A percentile compares a stretch with the other conserved stretches of the same genome.
Conservation (phyloP, 371 early-diverging fungal genomes). For the Capillidium rhysosporum region DNA sequence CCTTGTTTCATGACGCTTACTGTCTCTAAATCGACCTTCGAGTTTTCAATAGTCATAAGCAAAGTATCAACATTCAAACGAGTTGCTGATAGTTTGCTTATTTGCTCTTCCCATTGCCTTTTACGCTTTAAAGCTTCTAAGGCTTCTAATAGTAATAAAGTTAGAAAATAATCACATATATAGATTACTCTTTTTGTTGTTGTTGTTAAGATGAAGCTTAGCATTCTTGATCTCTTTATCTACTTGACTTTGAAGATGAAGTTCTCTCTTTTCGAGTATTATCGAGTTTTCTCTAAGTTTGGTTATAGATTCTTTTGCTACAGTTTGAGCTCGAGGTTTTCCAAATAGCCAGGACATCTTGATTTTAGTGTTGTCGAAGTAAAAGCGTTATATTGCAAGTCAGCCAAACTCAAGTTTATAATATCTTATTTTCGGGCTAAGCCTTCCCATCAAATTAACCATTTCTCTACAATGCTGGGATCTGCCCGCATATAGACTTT, state of each 20-base stretch:
- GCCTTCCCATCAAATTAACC: too few relatives aligned
- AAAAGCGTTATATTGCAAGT: too few relatives aligned
- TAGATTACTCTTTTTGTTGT: slow-evolving; percentile 50
- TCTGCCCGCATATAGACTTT: too few relatives aligned
- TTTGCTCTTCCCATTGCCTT: slow-evolving; percentile 62
- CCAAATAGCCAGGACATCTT: slow-evolving; percentile 29
- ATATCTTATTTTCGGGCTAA: too few relatives aligned
- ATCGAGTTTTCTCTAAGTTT: slow-evolving; percentile 72
- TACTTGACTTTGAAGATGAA: slow-evolving; percentile 65
- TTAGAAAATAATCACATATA: neutral
- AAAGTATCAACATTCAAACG: slow-evolving; percentile 88
- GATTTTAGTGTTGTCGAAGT: too few relatives aligned
- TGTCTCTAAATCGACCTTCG: slow-evolving; percentile 88
- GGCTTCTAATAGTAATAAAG: slow-evolving; percentile 24
- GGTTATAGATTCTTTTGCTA: slow-evolving; percentile 88
- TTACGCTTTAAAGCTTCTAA: slow-evolving; percentile 89
- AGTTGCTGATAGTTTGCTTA: slow-evolving; percentile 75
- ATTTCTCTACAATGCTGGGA: too few relatives aligned
- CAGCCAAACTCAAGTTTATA: too few relatives aligned
- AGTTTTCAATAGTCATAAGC: slow-evolving; percentile 88
- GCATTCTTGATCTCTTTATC: slow-evolving; percentile 77
- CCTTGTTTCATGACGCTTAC: slow-evolving; percentile 91
- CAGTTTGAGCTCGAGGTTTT: slow-evolving; percentile 48
- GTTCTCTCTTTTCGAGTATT: slow-evolving; percentile 88
- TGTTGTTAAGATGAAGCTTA: slow-evolving; percentile 76